Evolutionary conservation across 129 eudicot genomes (phyloP), one percentile per base, ranked within the genome.

Genomic region (Chrysanthemum lavandulifolium): DNA sequence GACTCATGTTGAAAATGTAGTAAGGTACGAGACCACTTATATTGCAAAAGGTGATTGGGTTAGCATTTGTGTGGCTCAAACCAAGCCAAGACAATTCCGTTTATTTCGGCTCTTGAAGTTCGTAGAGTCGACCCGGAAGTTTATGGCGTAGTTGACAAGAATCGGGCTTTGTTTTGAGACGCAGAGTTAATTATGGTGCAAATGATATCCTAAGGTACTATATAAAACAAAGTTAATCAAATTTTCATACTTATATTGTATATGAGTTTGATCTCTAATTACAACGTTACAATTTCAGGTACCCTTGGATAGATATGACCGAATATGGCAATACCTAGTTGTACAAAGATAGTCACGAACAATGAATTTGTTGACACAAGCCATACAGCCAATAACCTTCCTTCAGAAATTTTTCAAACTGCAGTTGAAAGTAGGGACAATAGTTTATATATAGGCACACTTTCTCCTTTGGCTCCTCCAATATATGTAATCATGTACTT

Each of bases 11-110:
- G 40, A 61, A 14, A 13, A 71, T 40, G 9, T 33, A 5, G 14
- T 19, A 21, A 27, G 48, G 49, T 33, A 77, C n/a, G 85, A 82
- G 77, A 72, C 21, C 45, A 72, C 69, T 16, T 77, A 77, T 61
- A 79, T 82, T 31, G 69, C 78, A 27, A 77, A 72, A 72, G 49
- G 64, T 59, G 69, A 68, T 3, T 3, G 8, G 10, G 65, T 73
- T 11, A 77, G 79, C 13, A 76, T 82, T 25, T 82, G 85, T n/a
- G 56, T 82, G 27, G 82, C 75, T 68, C 85, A 61, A 68, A 82
- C 85, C 8, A 82, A 67, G 51, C 29, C 82, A 27, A 3, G 50
- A 23, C 85, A 77, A 21, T 77, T 77, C 66, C 79, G 0, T 72
- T 82, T 52, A 67, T 77, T 6, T 77, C 85, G 1, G 70, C 82